Conservation (phyloP, 1,139 yeast species). For the Yamadazyma songkhlaensis region DNA sequence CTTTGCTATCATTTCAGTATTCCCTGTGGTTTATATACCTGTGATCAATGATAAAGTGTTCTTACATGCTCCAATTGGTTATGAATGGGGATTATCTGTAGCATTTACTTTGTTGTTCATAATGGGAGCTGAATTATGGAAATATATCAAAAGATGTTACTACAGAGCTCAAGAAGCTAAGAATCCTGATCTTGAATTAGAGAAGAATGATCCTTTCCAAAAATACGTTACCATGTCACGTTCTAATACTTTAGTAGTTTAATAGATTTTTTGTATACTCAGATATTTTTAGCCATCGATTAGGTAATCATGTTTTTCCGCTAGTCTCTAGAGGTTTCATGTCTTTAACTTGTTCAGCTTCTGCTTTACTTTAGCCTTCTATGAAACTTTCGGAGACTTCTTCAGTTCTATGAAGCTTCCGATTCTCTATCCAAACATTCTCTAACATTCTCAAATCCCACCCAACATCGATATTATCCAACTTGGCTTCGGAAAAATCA, state of each 20-base stretch:
- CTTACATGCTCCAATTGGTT: constrained; percentile 65
- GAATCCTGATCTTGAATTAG: constrained; percentile 60
- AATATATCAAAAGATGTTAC: constrained; percentile 58
- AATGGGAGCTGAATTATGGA: constrained; percentile 60
- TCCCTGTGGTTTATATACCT: constrained; percentile 83
- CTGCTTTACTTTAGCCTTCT: too few relatives aligned
- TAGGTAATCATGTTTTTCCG: too few relatives aligned
- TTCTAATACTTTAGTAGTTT: constrained; percentile 2
- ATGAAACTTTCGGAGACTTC: too few relatives aligned
- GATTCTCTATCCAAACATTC: too few relatives aligned
- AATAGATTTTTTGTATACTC: background rate
- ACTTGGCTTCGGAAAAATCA: too few relatives aligned
- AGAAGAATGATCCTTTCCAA: constrained; percentile 55
- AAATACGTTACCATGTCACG: constrained; percentile 33
- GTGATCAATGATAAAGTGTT: constrained; percentile 79
- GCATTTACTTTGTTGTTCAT: constrained; percentile 60
- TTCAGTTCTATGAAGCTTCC: too few relatives aligned
- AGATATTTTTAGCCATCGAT: too few relatives aligned
- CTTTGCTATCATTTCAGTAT: constrained; percentile 63
- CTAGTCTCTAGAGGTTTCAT: too few relatives aligned
- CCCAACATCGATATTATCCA: too few relatives aligned
- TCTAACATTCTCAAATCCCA: too few relatives aligned
- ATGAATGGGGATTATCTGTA: constrained; percentile 79
- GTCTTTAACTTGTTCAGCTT: too few relatives aligned
- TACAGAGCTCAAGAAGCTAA: constrained; percentile 36